Conservation (phyloP, 225 moss, liverwort and hornwort species). For the Asterella californica region DNA sequence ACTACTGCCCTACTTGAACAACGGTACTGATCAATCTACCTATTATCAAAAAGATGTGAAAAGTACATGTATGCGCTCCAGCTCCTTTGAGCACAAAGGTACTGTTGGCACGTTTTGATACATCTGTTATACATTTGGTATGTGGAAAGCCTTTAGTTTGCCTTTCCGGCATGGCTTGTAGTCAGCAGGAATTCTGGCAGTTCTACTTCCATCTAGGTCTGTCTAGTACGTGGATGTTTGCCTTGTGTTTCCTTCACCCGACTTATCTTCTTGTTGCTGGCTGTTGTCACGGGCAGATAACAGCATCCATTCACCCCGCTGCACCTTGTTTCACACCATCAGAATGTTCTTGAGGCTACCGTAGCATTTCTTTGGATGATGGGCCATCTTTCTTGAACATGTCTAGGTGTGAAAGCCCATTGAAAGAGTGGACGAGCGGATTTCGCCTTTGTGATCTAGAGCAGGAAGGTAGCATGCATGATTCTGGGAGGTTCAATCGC, state of each 20-base stretch:
- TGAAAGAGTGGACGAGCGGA: background rate
- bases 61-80: constrained; percentile 64
- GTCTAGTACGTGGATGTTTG: background rate
- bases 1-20: too few relatives aligned
- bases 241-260: background rate
- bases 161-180: background rate
- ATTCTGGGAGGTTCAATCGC: background rate
- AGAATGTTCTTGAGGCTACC: constrained; percentile 15
- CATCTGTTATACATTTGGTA: background rate
- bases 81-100: constrained; percentile 86
- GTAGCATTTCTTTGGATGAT: constrained; percentile 11
- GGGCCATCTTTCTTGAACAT: constrained; percentile 18
- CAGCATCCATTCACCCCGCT: background rate
- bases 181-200: too few relatives aligned
- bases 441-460: background rate
- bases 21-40: too few relatives aligned
- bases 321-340: background rate
- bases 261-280: background rate
- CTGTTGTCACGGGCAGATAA: background rate
- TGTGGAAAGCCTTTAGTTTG: background rate
- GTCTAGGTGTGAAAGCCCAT: background rate
- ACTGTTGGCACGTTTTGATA: background rate
- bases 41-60: constrained; percentile 37
- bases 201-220: too few relatives aligned
- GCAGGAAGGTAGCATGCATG: background rate